Conservation (phyloP, 768 basidiomycete genomes). For the Amanita molliuscula region DNA sequence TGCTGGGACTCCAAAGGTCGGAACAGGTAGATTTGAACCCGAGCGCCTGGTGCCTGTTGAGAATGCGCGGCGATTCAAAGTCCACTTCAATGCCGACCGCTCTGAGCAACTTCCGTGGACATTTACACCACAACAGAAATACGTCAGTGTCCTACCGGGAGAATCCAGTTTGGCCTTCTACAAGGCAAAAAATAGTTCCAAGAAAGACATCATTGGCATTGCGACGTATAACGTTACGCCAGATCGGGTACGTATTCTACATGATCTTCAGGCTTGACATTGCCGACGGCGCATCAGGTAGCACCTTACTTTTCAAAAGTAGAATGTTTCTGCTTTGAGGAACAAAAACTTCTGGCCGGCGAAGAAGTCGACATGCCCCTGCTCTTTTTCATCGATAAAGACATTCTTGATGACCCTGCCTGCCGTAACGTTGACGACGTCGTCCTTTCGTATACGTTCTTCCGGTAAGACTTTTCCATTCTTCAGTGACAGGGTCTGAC, state of each 20-base stretch:
- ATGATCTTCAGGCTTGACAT: not conserved
- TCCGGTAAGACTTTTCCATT: conserved; percentile 45
- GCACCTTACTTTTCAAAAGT: conserved; percentile 99
- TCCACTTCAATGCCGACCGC: conserved; percentile 92
- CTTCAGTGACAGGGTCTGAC: conserved; percentile 13
- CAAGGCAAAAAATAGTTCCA: conserved; percentile 77
- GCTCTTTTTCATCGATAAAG: conserved; percentile 98
- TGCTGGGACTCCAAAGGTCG: conserved; percentile 87
- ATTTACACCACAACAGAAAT: conserved; percentile 86
- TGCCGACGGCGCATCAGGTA: conserved; percentile 38
- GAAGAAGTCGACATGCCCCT: conserved; percentile 99
- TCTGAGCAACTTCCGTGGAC: conserved; percentile 88
- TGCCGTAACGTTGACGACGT: conserved; percentile 85
- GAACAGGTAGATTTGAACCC: conserved; percentile 74
- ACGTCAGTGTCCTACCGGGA: conserved; percentile 84
- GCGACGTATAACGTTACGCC: conserved; percentile 99
- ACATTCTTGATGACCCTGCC: conserved; percentile 86
- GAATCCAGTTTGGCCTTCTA: conserved; percentile 97
- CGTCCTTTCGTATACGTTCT: conserved; percentile 95
- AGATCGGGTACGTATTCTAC: conserved; percentile 61
- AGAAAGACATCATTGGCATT: conserved; percentile 91
- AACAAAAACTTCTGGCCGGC: conserved; percentile 86
- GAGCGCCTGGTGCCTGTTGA: conserved; percentile 75
- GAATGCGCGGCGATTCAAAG: conserved; percentile 68
- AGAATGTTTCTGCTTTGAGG: conserved; percentile 99